Evolutionary conservation across 2,329 filamentous ascomycete species (phyloP).

Genomic region (Hypoxylon sp.): DNA sequence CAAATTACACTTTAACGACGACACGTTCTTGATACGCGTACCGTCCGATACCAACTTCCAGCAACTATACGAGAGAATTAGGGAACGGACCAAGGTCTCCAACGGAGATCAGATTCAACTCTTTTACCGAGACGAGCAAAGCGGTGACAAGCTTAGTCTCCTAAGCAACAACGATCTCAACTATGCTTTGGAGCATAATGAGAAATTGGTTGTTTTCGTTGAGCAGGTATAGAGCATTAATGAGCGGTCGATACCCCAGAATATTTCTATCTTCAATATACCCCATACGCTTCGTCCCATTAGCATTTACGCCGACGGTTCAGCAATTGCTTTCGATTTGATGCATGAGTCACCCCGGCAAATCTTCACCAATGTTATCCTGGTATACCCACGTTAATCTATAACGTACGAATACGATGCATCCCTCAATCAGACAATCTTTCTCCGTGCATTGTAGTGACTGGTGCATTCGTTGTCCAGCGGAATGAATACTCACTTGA

Average conservation of each 20-base stretch:
- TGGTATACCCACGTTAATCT: constrained; percentile 14
- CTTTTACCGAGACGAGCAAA: constrained; percentile 88
- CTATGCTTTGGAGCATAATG: constrained; percentile 84
- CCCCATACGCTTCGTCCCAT: constrained; percentile 46
- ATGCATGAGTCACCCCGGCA: constrained; percentile 16
- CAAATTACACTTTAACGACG: constrained; percentile 93
- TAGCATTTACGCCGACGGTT: constrained; percentile 48
- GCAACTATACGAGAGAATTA: constrained; percentile 86
- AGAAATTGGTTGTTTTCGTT: constrained; percentile 86
- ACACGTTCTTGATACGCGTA: constrained; percentile 92
- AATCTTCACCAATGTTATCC: constrained; percentile 14
- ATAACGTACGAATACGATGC: constrained; percentile 22
- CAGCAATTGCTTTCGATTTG: constrained; percentile 27
- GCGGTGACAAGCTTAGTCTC: constrained; percentile 80
- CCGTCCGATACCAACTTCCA: constrained; percentile 83
- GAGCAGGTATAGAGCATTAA: constrained; percentile 62
- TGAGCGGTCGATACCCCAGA: constrained; percentile 35
- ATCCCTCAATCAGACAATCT: constrained; percentile 29
- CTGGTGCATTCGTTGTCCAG: constrained; percentile 28
- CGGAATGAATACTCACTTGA: constrained; percentile 27
- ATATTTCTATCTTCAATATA: constrained; percentile 50
- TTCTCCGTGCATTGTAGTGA: constrained; percentile 21
- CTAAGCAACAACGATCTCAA: constrained; percentile 86
- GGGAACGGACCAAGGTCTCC: constrained; percentile 83
- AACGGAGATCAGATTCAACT: constrained; percentile 80